A percentile compares a stretch with the other conserved stretches of the same genome.
These are phyloP conservation scores for Candolleomyces eurysporus DNA, from an alignment of 768 basidiomycete genomes.

Conservation along the genomic window DNA sequence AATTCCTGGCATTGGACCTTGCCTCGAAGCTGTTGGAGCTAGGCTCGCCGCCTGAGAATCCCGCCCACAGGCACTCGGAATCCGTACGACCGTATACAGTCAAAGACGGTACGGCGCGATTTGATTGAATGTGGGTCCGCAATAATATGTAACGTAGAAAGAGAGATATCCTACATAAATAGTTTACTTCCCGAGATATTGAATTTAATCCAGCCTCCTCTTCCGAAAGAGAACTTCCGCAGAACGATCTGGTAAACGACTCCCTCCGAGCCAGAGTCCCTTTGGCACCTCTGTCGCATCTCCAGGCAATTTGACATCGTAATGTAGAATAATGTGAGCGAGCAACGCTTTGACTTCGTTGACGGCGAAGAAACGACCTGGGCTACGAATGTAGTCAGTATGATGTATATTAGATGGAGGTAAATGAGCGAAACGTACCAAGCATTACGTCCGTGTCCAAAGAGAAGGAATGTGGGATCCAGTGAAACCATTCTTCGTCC, in stretches of 20 bases:
- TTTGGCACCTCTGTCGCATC: not conserved
- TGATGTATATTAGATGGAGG: not conserved
- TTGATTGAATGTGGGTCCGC: too few relatives aligned
- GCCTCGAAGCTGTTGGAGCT: too few relatives aligned
- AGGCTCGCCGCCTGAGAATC: too few relatives aligned
- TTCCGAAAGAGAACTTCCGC: not conserved
- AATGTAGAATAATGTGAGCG: conserved; percentile 41
- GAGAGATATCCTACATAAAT: too few relatives aligned
- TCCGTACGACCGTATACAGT: too few relatives aligned
- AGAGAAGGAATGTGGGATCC: conserved; percentile 26
- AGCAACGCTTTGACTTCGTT: conserved; percentile 45
- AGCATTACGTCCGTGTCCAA: conserved; percentile 30
- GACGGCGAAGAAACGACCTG: conserved; percentile 48
- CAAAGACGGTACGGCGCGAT: too few relatives aligned
- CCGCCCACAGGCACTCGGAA: too few relatives aligned
- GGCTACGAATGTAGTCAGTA: conserved; percentile 16
- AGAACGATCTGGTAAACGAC: not conserved
- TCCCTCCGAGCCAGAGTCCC: not conserved
- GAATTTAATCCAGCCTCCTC: not conserved
- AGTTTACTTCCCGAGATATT: not conserved
- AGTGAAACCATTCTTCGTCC: conserved; percentile 21
- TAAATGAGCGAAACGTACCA: conserved; percentile 14
- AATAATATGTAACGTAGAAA: too few relatives aligned
- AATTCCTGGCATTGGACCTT: too few relatives aligned
- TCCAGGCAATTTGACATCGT: conserved; percentile 30